phyloP scores from a whole-genome alignment of 805 yeast species.

The Zygosaccharomyces gambellarensis region DNA sequence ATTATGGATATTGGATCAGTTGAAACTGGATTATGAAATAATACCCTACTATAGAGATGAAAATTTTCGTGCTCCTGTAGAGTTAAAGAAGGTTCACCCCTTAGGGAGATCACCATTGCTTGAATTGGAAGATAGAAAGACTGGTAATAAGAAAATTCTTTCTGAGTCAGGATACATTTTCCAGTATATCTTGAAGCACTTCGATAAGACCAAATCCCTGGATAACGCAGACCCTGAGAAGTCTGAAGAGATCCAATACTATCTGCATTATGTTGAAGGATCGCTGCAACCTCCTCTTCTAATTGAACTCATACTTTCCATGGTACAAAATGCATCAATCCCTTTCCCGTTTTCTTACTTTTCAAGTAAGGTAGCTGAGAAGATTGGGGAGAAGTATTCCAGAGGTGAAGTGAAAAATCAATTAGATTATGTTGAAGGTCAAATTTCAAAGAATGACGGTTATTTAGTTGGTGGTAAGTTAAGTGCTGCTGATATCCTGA shows the following conservation, averaged over 20 bases:
- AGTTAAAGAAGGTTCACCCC: slow-evolving; percentile 50
- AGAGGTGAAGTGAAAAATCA: slow-evolving; percentile 41
- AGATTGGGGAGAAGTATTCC: slow-evolving; percentile 47
- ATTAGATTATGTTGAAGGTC: slow-evolving; percentile 40
- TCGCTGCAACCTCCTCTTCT: slow-evolving; percentile 49
- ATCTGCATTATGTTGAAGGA: slow-evolving; percentile 56
- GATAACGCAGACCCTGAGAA: slow-evolving; percentile 39
- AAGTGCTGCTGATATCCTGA: slow-evolving; percentile 55
- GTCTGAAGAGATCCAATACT: slow-evolving; percentile 45
- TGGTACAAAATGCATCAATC: slow-evolving; percentile 38
- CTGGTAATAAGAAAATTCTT: slow-evolving; percentile 31
- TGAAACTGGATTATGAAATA: slow-evolving; percentile 51
- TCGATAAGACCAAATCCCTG: slow-evolving; percentile 41
- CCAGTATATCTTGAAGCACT: slow-evolving; percentile 46
- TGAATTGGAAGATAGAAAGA: slow-evolving; percentile 39
- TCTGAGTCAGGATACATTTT: slow-evolving; percentile 62
- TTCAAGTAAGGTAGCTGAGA: slow-evolving; percentile 40
- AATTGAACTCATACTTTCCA: slow-evolving; percentile 35
- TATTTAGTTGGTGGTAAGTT: slow-evolving; percentile 47
- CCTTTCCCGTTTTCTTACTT: slow-evolving; percentile 48
- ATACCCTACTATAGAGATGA: slow-evolving; percentile 49
- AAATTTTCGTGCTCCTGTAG: slow-evolving; percentile 45
- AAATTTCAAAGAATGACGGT: slow-evolving; percentile 34
- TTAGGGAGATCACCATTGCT: slow-evolving; percentile 61
- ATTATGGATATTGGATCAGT: slow-evolving; percentile 60